A percentile compares a stretch with the other conserved stretches of the same genome.
Evolutionary conservation across 1,284 basidiomycete genomes (phyloP).

Genomic region (Hypsizygus ulmarius): DNA sequence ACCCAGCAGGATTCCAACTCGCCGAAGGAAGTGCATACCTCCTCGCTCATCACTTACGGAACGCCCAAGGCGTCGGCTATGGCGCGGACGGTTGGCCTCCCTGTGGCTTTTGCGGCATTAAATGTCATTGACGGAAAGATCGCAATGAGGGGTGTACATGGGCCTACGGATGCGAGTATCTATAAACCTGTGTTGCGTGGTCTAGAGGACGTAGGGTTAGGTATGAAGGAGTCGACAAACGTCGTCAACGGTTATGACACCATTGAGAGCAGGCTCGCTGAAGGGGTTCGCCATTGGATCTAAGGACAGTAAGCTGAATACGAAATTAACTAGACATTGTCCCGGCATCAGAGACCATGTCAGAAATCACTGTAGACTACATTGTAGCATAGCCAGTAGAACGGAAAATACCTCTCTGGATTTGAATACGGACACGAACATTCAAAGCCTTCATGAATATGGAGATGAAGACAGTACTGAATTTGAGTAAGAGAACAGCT

Average conservation of each 20-base stretch:
- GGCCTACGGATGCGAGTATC: conserved; percentile 60
- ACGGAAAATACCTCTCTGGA: too few species aligned
- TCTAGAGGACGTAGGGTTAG: conserved; percentile 61
- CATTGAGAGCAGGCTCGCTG: conserved; percentile 10
- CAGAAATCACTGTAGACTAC: too few species aligned
- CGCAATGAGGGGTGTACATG: conserved; percentile 58
- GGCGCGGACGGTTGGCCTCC: conserved; percentile 87
- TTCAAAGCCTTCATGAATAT: too few species aligned
- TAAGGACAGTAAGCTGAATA: too few species aligned
- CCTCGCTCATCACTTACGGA: conserved; percentile 75
- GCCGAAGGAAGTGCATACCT: conserved; percentile 63
- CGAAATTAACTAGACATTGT: not conserved
- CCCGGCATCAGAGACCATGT: too few species aligned
- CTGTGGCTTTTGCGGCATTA: conserved; percentile 78
- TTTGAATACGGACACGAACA: too few species aligned
- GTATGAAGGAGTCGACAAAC: conserved; percentile 55
- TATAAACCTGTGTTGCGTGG: conserved; percentile 61
- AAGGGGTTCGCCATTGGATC: not conserved
- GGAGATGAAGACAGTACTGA: too few species aligned
- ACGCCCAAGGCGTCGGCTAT: conserved; percentile 72
- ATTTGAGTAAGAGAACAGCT: too few species aligned
- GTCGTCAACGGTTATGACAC: conserved; percentile 5
- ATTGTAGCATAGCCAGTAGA: too few species aligned
- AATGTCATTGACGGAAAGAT: conserved; percentile 71
- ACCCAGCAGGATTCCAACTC: conserved; percentile 27